Base-by-base conservation (phyloP, 768 basidiomycete species). In the Guyanaporus albipodus region DNA sequence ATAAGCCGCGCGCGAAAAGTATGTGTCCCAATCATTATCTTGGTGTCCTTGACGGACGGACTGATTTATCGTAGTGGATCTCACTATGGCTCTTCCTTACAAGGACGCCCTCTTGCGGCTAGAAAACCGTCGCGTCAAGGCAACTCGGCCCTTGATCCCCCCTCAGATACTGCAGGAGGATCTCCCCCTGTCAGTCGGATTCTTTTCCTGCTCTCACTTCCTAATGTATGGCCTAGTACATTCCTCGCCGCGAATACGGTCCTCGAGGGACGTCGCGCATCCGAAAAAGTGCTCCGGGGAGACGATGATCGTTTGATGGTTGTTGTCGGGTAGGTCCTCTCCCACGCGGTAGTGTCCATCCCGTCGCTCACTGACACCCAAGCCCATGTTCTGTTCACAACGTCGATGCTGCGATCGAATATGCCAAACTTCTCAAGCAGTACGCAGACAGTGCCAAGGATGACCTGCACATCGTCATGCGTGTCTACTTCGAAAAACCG, bases 401-500 rank as follows among this genome's bases (percentile, higher is more conserved):
- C 61, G 78, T 85, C 41, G 81, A 87, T 34, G 83, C 89, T 29
- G 94, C 91, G 8, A 62, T 89, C 23, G 90, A 90, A 60, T 96
- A 98, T 62, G 95, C 93, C 23, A 77, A 77, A 44, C 74, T 84
- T 40, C 76, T 98, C 36, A 79, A 77, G 48, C 78, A 72, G 29
- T 97, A 97, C 61, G 88, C 92, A 6, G 85, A 92, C 29, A 67
- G 68, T 10, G 82, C 87, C 36, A 82, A 81, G 60, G 84, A 89
- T 10, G 96, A 97, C 56, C 76, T 99, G 26, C 78, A 87, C 67
- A 96, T 99, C 59, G 75, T 98, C 56, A 98, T 98, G 95, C 85
- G 93, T 22, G 92, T 97, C 56, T 98, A 99, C 74, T 99, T 98
- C 62, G 95, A 98, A 60, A 98, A 98, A 60, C 86, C 86, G 2